Evolutionary conservation across 1,284 basidiomycete genomes (phyloP).

Genomic region (Ustilago nuda): DNA sequence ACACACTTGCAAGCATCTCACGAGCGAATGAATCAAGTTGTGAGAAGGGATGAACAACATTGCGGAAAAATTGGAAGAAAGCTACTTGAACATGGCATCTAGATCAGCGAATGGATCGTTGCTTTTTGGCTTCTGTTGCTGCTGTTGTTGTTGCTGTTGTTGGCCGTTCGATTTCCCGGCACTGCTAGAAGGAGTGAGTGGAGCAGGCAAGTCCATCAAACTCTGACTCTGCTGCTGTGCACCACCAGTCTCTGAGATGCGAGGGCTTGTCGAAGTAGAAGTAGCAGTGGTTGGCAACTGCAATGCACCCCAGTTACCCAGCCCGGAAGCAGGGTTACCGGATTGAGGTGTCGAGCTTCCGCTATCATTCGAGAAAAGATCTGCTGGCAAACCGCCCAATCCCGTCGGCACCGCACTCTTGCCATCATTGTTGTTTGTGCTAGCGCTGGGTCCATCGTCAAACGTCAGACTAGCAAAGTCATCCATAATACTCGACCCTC

Average conservation of each 20-base stretch:
- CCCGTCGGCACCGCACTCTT: conserved; percentile 9
- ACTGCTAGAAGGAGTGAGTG: conserved; percentile 18
- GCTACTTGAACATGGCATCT: conserved; percentile 59
- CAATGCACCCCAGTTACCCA: conserved; percentile 60
- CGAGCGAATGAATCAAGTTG: background rate
- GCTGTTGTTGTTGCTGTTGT: conserved; percentile 11
- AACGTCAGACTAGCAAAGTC: conserved; percentile 65
- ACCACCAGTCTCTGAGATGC: conserved; percentile 17
- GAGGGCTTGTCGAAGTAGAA: conserved; percentile 36
- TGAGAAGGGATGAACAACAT: background rate
- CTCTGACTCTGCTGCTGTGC: background rate
- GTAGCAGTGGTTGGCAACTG: conserved; percentile 55
- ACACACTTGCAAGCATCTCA: background rate
- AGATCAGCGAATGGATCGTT: conserved; percentile 65
- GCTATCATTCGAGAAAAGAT: conserved; percentile 43
- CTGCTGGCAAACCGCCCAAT: conserved; percentile 37
- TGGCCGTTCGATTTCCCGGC: conserved; percentile 12
- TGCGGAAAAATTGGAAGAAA: background rate
- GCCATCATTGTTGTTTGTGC: background rate
- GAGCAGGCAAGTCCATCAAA: conserved; percentile 24
- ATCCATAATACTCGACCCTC: conserved; percentile 43
- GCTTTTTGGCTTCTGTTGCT: conserved; percentile 28
- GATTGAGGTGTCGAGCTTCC: conserved; percentile 25
- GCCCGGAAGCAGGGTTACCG: conserved; percentile 31
- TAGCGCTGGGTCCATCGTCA: conserved; percentile 29